Base-by-base conservation (phyloP, 2,329 filamentous ascomycete species). In the Teratosphaeria zuluensis region DNA sequence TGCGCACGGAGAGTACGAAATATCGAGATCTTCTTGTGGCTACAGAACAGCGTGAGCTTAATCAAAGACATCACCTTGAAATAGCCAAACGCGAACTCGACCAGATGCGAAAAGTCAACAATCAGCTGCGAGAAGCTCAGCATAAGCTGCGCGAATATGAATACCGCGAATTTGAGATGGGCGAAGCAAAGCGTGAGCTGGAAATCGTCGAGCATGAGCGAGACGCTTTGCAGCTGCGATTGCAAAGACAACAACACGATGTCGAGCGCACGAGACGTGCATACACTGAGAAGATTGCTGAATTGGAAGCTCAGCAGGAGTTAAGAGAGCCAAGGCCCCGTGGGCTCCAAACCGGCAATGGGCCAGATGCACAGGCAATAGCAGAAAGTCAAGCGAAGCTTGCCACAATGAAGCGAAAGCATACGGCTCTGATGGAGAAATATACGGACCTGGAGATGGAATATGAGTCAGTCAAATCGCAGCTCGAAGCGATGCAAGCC, bases 21-120 rank as follows among this genome's bases (percentile, higher is more conserved):
- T 77, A 92, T 31, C 82, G 84, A 52, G 80, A 81, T 62, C 61
- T 73, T 3, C 78, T 92, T 0, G 84, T 86, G 42, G 82, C 84
- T 33, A 83, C 82, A 0, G 89, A 94, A 72, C 83, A 85, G 5
- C 83, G 84, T 60, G 87, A 89, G 66, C 72, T 87, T 33, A 79
- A 79, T 57, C 79, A 81, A 58, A 80, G 83, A 60, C 86, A 90
- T 66, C 82, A 84, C 58, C 76, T 86, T 64, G 80, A 85, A 65
- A 81, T 83, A 11, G 79, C 86, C 35, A 81, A 88, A 66, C 78
- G 81, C 16, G 81, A 83, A 56, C 76, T 82, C 2, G 78, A 80
- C 54, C 84, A 89, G 64, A 74, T 88, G 53, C 80, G 84, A 60
- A 75, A 78, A 35, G 74, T 90, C 16, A 81, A 80, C 59, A 74